A percentile compares a stretch with the other conserved stretches of the same genome.
Conservation (phyloP, 192 early-diverging fungal species). For the Coemansia sp. region DNA sequence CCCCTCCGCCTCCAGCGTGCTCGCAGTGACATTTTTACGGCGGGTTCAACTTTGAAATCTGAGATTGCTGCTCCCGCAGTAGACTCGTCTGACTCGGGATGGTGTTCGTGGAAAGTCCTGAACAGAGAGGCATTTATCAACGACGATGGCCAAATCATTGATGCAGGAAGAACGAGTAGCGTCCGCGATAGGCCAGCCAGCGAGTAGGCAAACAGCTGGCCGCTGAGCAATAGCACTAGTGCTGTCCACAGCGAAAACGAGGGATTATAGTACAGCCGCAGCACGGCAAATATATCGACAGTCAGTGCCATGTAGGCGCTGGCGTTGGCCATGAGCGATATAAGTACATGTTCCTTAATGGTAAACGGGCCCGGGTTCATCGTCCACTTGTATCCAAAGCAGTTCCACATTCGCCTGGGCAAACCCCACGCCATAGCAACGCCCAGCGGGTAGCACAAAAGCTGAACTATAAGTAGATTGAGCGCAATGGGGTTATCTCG, state of each 20-base stretch:
- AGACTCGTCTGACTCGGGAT: constrained; percentile 13
- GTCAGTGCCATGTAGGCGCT: constrained; percentile 72
- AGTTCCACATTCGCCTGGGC: constrained; percentile 56
- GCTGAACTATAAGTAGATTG: constrained; percentile 67
- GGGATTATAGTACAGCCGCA: constrained; percentile 68
- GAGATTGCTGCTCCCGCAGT: neutral
- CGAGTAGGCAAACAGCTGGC: constrained; percentile 66
- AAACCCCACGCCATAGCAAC: constrained; percentile 63
- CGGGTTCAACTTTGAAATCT: neutral
- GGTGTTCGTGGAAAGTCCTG: constrained; percentile 70
- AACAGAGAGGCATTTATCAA: constrained; percentile 78
- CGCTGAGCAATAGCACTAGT: constrained; percentile 68
- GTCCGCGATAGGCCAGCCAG: constrained; percentile 74
- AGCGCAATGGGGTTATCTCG: constrained; percentile 78
- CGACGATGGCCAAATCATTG: constrained; percentile 87
- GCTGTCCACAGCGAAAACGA: constrained; percentile 63
- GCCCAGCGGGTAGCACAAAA: constrained; percentile 79
- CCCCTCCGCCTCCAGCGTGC: constrained; percentile 16
- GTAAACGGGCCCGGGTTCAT: constrained; percentile 84
- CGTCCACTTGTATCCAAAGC: constrained; percentile 59
- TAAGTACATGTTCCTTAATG: constrained; percentile 88
- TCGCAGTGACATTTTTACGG: neutral
- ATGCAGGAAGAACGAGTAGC: constrained; percentile 76
- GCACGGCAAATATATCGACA: constrained; percentile 70
- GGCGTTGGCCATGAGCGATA: constrained; percentile 76